phyloP scores from a whole-genome alignment of 495 filamentous ascomycete species.

The Hypoxylon subgilvum region DNA sequence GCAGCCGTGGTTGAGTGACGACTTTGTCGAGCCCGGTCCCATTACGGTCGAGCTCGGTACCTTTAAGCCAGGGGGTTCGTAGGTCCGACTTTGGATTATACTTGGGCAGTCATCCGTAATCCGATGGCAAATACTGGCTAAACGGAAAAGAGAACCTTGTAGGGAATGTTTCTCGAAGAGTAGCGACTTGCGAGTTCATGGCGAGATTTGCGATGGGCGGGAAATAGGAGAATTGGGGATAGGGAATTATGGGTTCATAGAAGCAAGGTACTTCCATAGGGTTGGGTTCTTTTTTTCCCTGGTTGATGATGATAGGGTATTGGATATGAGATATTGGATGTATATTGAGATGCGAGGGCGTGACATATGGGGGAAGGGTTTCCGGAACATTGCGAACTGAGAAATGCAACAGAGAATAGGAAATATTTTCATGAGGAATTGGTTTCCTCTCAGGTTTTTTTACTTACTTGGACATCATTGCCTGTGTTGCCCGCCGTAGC shows the following conservation, averaged over 20 bases:
- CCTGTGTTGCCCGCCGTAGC: constrained; percentile 61
- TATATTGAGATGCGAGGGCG: too few species aligned
- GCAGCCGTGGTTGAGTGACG: too few species aligned
- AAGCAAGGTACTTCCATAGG: too few species aligned
- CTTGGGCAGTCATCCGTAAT: constrained; percentile 33
- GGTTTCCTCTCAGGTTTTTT: background rate
- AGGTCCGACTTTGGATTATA: constrained; percentile 29
- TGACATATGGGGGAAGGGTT: too few species aligned
- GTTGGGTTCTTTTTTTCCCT: too few species aligned
- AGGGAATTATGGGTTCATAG: background rate
- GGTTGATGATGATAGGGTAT: too few species aligned
- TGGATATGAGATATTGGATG: too few species aligned
- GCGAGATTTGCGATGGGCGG: constrained; percentile 1
- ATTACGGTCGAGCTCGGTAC: constrained; percentile 34
- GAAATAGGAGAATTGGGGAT: constrained; percentile 19
- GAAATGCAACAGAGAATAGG: too few species aligned
- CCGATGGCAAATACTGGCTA: constrained; percentile 37
- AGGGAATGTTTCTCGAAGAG: constrained; percentile 5
- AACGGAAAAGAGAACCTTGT: constrained; percentile 33
- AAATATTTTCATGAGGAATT: too few species aligned
- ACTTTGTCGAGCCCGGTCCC: constrained; percentile 22
- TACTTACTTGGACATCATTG: constrained; percentile 65
- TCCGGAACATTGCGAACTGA: too few species aligned
- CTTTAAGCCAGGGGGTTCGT: constrained; percentile 24
- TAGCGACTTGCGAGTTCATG: constrained; percentile 17